Evolutionary conservation across 306 rosid species (phyloP).

Genomic region (Phaseolus lunatus): DNA sequence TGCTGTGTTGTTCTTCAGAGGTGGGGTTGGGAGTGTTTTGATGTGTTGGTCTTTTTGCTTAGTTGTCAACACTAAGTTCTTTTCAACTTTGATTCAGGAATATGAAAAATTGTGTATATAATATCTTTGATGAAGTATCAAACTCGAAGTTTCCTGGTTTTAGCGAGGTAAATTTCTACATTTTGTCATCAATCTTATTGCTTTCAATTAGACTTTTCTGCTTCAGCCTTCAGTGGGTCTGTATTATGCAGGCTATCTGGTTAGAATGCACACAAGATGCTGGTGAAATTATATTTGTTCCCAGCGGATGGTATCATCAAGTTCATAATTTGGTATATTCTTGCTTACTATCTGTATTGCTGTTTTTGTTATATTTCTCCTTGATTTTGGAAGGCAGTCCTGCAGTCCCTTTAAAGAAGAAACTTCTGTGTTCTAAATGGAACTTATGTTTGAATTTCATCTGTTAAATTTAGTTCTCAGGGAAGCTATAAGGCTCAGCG

Average conservation of each 20-base stretch:
- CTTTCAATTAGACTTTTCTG: constrained; percentile 38
- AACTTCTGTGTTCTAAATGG: constrained; percentile 17
- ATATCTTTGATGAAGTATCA: constrained; percentile 75
- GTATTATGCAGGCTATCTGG: constrained; percentile 75
- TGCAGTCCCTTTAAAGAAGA: background rate
- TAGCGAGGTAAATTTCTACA: constrained; percentile 59
- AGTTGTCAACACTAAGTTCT: constrained; percentile 30
- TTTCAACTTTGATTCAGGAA: constrained; percentile 65
- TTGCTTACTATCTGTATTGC: constrained; percentile 30
- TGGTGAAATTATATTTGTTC: constrained; percentile 93
- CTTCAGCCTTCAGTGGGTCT: constrained; percentile 41
- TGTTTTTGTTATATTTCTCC: constrained; percentile 11
- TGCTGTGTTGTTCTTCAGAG: background rate
- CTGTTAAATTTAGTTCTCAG: constrained; percentile 7
- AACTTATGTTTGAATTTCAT: constrained; percentile 20
- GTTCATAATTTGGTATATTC: constrained; percentile 84
- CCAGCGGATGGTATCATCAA: constrained; percentile 98
- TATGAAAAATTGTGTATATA: constrained; percentile 69
- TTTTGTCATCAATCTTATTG: constrained; percentile 38
- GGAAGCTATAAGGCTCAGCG: constrained; percentile 24
- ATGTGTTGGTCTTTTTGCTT: constrained; percentile 26
- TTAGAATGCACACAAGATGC: constrained; percentile 88
- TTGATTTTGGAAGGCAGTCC: constrained; percentile 37
- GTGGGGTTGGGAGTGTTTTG: constrained; percentile 19
- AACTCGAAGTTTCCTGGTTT: constrained; percentile 80